Evolutionary conservation across 768 basidiomycete species (phyloP).

Genomic region (Macrolepiota fuliginosa): DNA sequence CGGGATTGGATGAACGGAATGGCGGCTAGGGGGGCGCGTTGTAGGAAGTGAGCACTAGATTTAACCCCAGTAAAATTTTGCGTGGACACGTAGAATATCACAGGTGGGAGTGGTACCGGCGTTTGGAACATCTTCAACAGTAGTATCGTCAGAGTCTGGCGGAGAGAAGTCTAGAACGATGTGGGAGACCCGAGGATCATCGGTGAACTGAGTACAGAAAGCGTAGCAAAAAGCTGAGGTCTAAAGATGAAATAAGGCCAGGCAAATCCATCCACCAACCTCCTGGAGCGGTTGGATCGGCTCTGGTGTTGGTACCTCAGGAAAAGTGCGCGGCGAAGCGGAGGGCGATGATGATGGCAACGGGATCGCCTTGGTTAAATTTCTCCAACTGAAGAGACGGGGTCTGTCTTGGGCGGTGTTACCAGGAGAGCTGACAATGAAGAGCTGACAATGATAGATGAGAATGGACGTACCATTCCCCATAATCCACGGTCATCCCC

Average conservation of each 20-base stretch:
- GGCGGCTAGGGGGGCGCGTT: slow-evolving; percentile 10
- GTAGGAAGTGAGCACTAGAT: slow-evolving; percentile 11
- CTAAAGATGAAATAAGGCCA: slow-evolving; percentile 32
- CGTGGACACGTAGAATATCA: neutral
- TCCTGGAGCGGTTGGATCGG: slow-evolving; percentile 33
- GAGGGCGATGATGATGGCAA: slow-evolving; percentile 6
- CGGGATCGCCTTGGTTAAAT: slow-evolving; percentile 35
- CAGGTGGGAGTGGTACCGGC: neutral
- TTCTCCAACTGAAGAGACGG: slow-evolving; percentile 42
- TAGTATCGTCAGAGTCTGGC: neutral
- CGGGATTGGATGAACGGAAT: slow-evolving; percentile 37
- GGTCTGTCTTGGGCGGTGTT: slow-evolving; percentile 47
- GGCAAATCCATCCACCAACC: slow-evolving; percentile 37
- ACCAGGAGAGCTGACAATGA: slow-evolving; percentile 56
- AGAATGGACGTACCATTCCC: slow-evolving; percentile 62
- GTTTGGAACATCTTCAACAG: neutral
- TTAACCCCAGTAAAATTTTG: neutral
- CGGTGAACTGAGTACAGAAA: slow-evolving; percentile 10
- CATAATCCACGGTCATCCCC: slow-evolving; percentile 95
- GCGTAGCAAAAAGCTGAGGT: neutral
- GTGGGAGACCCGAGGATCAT: slow-evolving; percentile 19
- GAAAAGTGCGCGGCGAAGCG: neutral
- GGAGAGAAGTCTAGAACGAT: slow-evolving; percentile 23
- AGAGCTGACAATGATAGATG: neutral
- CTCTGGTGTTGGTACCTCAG: slow-evolving; percentile 16